These are phyloP conservation scores for Echium plantagineum DNA, from an alignment of 257 asterid species.

Conservation along the genomic window DNA sequence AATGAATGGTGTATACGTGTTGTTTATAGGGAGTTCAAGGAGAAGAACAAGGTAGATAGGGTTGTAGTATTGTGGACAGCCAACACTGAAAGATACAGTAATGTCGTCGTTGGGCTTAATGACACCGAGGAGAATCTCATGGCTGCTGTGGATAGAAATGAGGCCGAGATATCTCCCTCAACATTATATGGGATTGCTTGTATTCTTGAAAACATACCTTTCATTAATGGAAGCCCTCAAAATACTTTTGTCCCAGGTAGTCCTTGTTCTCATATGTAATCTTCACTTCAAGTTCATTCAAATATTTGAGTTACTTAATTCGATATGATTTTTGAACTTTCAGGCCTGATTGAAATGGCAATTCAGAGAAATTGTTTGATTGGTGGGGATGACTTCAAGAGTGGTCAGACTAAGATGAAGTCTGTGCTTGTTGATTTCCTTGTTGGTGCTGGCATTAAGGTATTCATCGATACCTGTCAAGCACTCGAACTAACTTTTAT, in stretches of 20 bases:
- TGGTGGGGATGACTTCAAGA: slow-evolving; percentile 97
- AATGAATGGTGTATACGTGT: background rate
- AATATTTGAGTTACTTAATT: background rate
- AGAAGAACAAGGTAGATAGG: slow-evolving; percentile 66
- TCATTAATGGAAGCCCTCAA: slow-evolving; percentile 95
- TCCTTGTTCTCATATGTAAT: background rate
- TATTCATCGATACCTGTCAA: slow-evolving; percentile 8
- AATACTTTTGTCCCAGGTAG: slow-evolving; percentile 96
- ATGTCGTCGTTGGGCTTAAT: slow-evolving; percentile 72
- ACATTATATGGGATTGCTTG: slow-evolving; percentile 75
- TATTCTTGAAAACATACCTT: slow-evolving; percentile 70
- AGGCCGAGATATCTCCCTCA: slow-evolving; percentile 82
- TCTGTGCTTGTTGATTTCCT: slow-evolving; percentile 95
- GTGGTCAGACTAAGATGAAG: slow-evolving; percentile 98
- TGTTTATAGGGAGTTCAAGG: slow-evolving; percentile 71
- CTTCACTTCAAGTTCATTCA: too few relatives aligned
- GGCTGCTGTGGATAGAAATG: slow-evolving; percentile 70
- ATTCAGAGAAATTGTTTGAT: slow-evolving; percentile 70
- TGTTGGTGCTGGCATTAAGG: slow-evolving; percentile 99
- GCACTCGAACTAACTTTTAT: background rate
- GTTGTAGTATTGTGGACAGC: slow-evolving; percentile 97
- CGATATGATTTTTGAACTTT: background rate
- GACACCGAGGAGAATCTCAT: slow-evolving; percentile 71
- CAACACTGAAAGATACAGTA: slow-evolving; percentile 90
- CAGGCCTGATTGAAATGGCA: slow-evolving; percentile 85